These are phyloP conservation scores for Cucurbita pepo DNA, from an alignment of 306 rosid genomes.

Conservation along the genomic window DNA sequence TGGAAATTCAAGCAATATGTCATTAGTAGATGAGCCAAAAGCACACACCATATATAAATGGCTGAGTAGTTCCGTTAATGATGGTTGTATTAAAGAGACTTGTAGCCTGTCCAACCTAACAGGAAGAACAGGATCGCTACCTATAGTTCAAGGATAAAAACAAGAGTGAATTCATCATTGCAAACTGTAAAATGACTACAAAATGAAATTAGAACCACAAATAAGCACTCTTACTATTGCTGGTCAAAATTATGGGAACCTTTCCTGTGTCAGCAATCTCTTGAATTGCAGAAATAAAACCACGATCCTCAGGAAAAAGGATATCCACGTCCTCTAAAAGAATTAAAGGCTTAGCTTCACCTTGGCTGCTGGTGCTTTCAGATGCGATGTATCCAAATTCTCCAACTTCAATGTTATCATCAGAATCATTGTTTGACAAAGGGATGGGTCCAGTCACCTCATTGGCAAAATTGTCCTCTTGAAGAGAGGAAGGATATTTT, in stretches of 20 bases:
- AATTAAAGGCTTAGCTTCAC: slow-evolving; percentile 39
- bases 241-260: slow-evolving; percentile 82
- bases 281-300: slow-evolving; percentile 63
- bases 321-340: slow-evolving; percentile 82
- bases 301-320: slow-evolving; percentile 67
- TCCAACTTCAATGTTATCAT: slow-evolving; percentile 6
- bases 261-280: slow-evolving; percentile 61
- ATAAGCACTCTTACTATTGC: slow-evolving; percentile 63
- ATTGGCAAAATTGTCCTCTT: slow-evolving; percentile 18
- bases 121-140: slow-evolving; percentile 45
- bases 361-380: slow-evolving; percentile 8
- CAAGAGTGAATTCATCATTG: neutral
- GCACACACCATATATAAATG: slow-evolving; percentile 53
- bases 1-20: neutral
- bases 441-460: slow-evolving; percentile 26
- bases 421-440: slow-evolving; percentile 31
- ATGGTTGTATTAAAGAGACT: slow-evolving; percentile 49
- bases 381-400: slow-evolving; percentile 12
- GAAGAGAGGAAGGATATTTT: slow-evolving; percentile 12
- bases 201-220: slow-evolving; percentile 3
- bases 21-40: neutral
- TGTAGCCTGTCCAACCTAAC: slow-evolving; percentile 28
- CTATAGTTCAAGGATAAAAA: slow-evolving; percentile 33
- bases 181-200: slow-evolving; percentile 9
- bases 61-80: slow-evolving; percentile 41